These are phyloP conservation scores for Macrotyloma uniflorum DNA, from an alignment of 306 rosid genomes.

Conservation along the genomic window DNA sequence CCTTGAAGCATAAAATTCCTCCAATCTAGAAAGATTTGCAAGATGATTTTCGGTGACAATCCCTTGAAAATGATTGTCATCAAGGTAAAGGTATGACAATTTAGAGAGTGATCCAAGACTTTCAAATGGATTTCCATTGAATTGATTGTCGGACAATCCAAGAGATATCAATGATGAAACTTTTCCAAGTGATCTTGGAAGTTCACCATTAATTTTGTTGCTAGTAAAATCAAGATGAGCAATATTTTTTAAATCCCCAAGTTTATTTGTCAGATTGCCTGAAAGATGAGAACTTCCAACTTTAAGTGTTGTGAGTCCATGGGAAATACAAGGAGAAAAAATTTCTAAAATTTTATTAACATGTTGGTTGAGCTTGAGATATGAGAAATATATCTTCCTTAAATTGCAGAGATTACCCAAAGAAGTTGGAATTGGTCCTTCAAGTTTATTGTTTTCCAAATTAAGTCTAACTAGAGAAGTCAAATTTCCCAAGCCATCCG, in stretches of 20 bases:
- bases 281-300: background rate
- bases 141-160: background rate
- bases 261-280: background rate
- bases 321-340: background rate
- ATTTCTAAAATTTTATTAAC: background rate
- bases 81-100: background rate
- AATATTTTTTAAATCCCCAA: conserved; percentile 5
- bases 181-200: background rate
- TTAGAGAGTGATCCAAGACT: background rate
- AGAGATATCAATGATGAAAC: background rate
- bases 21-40: background rate
- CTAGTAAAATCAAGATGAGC: rapidly evolving
- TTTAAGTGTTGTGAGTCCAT: background rate
- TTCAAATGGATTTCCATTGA: conserved; percentile 12
- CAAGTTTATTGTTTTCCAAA: background rate
- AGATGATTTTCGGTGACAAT: background rate
- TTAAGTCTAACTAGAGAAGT: background rate
- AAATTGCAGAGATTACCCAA: background rate
- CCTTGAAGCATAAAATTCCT: background rate
- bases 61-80: conserved; percentile 1
- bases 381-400: background rate
- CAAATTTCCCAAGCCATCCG: conserved; percentile 6
- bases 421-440: background rate
- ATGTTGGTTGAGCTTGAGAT: background rate
- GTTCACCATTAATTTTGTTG: background rate